phyloP scores from a whole-genome alignment of 331 rosid genomes.

The Stylosanthes scabra region DNA sequence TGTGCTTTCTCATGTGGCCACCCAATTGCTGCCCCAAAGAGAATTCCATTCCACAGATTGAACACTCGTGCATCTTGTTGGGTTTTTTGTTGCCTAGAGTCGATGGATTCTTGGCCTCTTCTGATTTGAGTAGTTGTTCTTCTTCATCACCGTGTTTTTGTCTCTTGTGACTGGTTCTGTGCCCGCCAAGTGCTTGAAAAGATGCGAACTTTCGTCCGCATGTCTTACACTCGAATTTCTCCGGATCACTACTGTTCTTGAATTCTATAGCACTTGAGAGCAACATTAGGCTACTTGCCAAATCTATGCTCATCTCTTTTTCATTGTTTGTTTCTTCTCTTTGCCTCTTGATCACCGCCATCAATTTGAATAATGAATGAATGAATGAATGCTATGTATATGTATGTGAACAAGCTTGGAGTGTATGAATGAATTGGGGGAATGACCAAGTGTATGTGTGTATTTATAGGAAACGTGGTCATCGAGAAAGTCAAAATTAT shows the following conservation, averaged over 20 bases:
- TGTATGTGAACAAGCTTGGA: no score
- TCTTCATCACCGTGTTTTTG: slow-evolving; percentile 34
- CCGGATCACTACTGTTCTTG: neutral
- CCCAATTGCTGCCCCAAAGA: slow-evolving; percentile 79
- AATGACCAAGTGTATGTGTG: neutral
- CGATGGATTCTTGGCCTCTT: neutral
- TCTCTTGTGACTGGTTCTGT: slow-evolving; percentile 75
- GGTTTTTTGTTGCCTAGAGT: slow-evolving; percentile 19
- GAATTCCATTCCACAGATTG: slow-evolving; percentile 62
- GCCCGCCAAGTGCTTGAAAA: slow-evolving; percentile 93
- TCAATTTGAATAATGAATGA: neutral
- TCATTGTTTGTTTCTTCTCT: slow-evolving; percentile 38
- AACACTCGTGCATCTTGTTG: slow-evolving; percentile 62
- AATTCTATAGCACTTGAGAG: slow-evolving; percentile 39
- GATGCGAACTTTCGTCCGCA: slow-evolving; percentile 81
- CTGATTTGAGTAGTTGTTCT: neutral
- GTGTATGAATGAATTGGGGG: no score
- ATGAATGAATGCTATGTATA: no score
- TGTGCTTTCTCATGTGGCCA: slow-evolving; percentile 81
- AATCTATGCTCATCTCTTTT: slow-evolving; percentile 31
- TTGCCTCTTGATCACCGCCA: slow-evolving; percentile 41
- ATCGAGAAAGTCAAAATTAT: neutral
- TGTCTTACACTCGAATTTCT: slow-evolving; percentile 73
- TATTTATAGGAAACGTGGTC: slow-evolving; percentile 42
- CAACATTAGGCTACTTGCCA: slow-evolving; percentile 50